Evolutionary conservation across 441 rosid species (phyloP).

Genomic region (Macaranga tanarius): DNA sequence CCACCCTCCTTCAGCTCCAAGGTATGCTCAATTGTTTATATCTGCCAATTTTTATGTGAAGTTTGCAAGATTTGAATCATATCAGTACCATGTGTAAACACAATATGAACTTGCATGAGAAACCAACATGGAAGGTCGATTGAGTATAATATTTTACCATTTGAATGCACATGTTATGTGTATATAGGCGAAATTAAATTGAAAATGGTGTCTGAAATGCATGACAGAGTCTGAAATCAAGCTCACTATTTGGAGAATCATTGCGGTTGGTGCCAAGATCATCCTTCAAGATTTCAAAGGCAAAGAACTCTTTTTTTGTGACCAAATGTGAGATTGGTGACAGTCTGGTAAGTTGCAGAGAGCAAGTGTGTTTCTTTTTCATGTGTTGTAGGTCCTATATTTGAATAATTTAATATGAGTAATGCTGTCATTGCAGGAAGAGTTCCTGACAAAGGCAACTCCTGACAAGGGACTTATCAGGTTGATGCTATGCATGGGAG

Average conservation of each 20-base stretch:
- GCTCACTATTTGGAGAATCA: slow-evolving; percentile 81
- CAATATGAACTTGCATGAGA: neutral
- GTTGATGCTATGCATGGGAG: slow-evolving; percentile 86
- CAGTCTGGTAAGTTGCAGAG: slow-evolving; percentile 56
- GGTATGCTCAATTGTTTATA: slow-evolving; percentile 38
- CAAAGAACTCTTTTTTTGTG: slow-evolving; percentile 45
- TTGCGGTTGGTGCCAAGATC: slow-evolving; percentile 55
- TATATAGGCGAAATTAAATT: neutral
- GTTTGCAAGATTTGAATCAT: too few relatives aligned
- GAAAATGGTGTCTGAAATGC: slow-evolving; percentile 14
- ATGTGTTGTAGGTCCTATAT: neutral
- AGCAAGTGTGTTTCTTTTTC: neutral
- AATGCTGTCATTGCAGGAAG: slow-evolving; percentile 55
- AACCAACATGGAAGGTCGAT: neutral
- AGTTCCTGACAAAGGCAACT: slow-evolving; percentile 78
- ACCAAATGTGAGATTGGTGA: slow-evolving; percentile 91
- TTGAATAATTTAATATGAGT: neutral
- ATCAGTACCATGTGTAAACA: too few relatives aligned
- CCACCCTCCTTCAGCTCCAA: slow-evolving; percentile 57
- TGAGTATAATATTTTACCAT: neutral
- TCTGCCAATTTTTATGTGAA: neutral
- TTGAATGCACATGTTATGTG: neutral
- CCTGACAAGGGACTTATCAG: slow-evolving; percentile 73
- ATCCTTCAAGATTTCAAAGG: slow-evolving; percentile 47
- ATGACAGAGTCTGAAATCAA: slow-evolving; percentile 63